Evolutionary conservation across 306 rosid species (phyloP), one percentile per base, ranked within the genome.

Genomic region (Dryas drummondii): DNA sequence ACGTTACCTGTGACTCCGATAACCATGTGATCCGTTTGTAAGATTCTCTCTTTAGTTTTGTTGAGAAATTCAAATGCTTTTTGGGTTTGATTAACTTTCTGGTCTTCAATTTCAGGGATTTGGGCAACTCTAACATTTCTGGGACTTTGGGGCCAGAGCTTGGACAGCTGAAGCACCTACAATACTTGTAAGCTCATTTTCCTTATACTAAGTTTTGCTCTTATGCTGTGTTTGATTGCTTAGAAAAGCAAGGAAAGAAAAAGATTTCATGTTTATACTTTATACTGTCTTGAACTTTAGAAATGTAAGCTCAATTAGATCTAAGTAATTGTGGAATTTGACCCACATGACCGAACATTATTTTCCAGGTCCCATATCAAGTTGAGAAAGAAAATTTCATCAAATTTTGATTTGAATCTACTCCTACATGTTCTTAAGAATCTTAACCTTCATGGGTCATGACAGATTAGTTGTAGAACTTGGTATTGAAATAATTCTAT

Each of bases 101-200:
- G 68, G 49, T 68, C 13, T 83, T 85, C 49, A 67, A 66, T 85
- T 87, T 87, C 91, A 94, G 98, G 82, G 99, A 94, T 83, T 85
- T 94, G 89, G 99, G 99, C 8, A 92, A 90, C 82, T 79, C 96
- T 64, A 90, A 87, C 70, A 57, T 96, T 83, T 89, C 99, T 76
- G 99, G 99, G 70, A 84, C 84, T 77, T 73, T 96, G 78, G 98
- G 98, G 82, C 77, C 98, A 52, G 99, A 96, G 74, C 85, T 92
- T 79, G 93, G 93, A 69, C 84, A 89, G 78, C 86, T 96, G 66
- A 84, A 86, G 59, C 89, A 96, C 80, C 88, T 96, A 8, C 92
- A 92, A 44, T 92, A 87, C 87, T 67, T 96, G 99, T 96, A 91
- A 47, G 79, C 65, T 52, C 44, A 77, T 14, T 13, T 19, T 71